Percentiles rank a stretch among this genome's conserved stretches.
These are phyloP conservation scores for Candida glucosophila DNA, from an alignment of 1,139 yeast species.

Conservation along the genomic window DNA sequence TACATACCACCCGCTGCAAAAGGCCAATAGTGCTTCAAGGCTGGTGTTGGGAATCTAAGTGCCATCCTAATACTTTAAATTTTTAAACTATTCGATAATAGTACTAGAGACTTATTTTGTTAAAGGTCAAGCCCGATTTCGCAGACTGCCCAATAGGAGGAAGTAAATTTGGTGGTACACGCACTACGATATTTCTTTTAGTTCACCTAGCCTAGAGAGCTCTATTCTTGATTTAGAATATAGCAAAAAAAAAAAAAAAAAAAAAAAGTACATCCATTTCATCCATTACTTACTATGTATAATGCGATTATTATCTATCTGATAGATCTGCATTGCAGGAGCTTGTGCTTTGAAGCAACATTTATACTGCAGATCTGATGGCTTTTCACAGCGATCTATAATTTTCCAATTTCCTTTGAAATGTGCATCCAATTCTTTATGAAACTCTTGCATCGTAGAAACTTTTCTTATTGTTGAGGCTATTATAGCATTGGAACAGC, in stretches of 20 bases:
- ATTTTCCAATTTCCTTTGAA: conserved; percentile 22
- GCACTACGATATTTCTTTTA: too few species aligned
- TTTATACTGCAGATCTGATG: conserved; percentile 11
- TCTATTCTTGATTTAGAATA: too few species aligned
- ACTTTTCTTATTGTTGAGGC: conserved; percentile 71
- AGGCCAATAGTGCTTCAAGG: conserved; percentile 41
- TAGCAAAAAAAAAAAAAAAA: too few species aligned
- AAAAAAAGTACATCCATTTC: too few species aligned
- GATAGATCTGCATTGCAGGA: conserved; percentile 36
- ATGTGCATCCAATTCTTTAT: conserved; percentile 22
- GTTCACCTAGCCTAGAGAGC: too few species aligned
- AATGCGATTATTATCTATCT: conserved; percentile 8
- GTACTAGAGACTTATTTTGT: conserved; percentile 1
- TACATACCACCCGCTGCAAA: conserved; percentile 45
- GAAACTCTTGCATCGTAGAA: conserved; percentile 50
- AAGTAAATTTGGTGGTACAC: too few species aligned
- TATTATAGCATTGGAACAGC: conserved; percentile 33
- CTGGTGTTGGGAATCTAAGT: conserved; percentile 36
- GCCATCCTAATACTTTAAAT: conserved; percentile 4
- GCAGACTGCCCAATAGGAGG: conserved; percentile 7
- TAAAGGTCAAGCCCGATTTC: conserved; percentile 5
- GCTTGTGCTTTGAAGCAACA: conserved; percentile 26
- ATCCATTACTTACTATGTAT: conserved; percentile 15
- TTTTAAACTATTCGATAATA: conserved; percentile 1
- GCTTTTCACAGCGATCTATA: conserved; percentile 9